Percentiles rank a stretch among this genome's conserved stretches.
phyloP scores from a whole-genome alignment of 768 basidiomycete species.

The Holtermannia corniformis region DNA sequence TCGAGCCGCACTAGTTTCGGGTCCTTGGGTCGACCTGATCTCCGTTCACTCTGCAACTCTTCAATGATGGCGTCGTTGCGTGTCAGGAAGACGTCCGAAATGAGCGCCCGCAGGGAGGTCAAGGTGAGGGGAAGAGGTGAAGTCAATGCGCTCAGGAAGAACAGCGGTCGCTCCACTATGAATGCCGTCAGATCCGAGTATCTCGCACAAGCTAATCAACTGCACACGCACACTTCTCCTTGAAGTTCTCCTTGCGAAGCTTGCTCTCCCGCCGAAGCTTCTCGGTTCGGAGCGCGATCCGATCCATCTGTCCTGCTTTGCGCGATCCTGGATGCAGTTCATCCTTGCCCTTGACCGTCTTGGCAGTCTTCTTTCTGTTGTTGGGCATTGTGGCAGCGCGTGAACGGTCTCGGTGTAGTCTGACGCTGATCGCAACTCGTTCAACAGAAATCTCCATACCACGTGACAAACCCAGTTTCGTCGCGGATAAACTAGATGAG shows the following conservation, averaged over 20 bases:
- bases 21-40: conserved; percentile 38
- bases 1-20: conserved; percentile 36
- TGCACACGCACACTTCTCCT: conserved; percentile 11
- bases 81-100: conserved; percentile 33
- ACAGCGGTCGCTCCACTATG: conserved; percentile 38
- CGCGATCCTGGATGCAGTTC: conserved; percentile 41
- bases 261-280: conserved; percentile 34
- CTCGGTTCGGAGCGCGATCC: conserved; percentile 35
- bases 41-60: conserved; percentile 24
- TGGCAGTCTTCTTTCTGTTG: conserved; percentile 36
- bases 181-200: neutral
- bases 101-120: conserved; percentile 25
- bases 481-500: no score
- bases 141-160: conserved; percentile 37
- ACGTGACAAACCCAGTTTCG: no score
- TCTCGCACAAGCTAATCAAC: neutral
- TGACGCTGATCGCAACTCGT: no score
- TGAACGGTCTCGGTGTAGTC: no score
- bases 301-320: conserved; percentile 40
- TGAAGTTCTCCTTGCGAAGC: conserved; percentile 13
- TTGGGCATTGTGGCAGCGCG: conserved; percentile 33
- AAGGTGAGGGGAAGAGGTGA: conserved; percentile 32
- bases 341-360: conserved; percentile 42
- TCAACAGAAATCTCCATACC: no score
- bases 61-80: conserved; percentile 33